Evolutionary conservation across 805 yeast genomes (phyloP), one percentile per base, ranked within the genome.

Genomic region (Cyberlindnera nakhonratchasimensis): DNA sequence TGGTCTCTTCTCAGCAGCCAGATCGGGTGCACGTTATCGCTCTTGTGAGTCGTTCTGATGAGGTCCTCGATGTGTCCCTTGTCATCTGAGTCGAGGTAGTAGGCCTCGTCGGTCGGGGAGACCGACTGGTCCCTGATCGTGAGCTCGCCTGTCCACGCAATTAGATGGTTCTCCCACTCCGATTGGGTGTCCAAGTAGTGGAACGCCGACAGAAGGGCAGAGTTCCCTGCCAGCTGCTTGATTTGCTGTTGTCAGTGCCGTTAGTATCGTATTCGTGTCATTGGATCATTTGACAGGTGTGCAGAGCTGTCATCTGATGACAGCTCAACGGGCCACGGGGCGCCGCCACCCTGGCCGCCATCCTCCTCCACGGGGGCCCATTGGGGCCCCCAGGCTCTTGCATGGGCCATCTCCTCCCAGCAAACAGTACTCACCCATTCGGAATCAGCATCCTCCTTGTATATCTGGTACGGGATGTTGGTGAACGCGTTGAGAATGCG

Each of bases 131-230:
- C 48, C 20, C 46, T 35, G 30, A 51, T 52, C 29, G 44, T 48
- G 47, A 93, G 70, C 62, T 89, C 98, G 34, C 99, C 99, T 0
- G 97, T 86, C 99, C 99, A 93, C 1, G 88, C 97, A 39, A 93
- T 80, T 38, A 87, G 66, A 51, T 88, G 86, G 34, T 90, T 82
- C 48, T 89, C 95, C 93, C 96, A 91, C 18, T 80, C 75, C 0
- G 90, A 75, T 34, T 79, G 77, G 43, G 75, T 75, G 38, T 69
- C 71, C 39, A 89, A 65, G 56, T 76, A 81, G 46, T 75, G 72
- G 46, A 86, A 75, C 14, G 95, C 79, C 4, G 96, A 80, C 55
- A 84, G 82, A 28, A 91, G 66, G 0, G 97, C 95, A 9, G 93
- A 80, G 54, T 86, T 86, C 2, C 98, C 98, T 8, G 93, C 72